Conservation (phyloP, 345 rosid species). For the Microthlaspi erraticum region DNA sequence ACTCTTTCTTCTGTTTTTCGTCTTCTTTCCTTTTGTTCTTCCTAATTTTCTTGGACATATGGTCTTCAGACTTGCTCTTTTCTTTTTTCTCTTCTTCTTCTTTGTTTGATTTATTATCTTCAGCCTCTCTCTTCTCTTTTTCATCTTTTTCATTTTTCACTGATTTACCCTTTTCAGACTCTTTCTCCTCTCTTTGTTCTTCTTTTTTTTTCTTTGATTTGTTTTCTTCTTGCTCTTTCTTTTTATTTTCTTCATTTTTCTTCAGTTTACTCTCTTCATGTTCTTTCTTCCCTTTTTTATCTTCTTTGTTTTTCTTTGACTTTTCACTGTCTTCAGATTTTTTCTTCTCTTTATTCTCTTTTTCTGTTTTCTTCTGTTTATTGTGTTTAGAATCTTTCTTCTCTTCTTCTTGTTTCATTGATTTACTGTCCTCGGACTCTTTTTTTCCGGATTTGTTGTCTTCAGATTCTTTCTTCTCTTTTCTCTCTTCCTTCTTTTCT, state of each 20-base stretch:
- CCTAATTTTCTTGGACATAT: background rate
- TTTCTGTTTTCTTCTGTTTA: background rate
- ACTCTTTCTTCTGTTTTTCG: background rate
- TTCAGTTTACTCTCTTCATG: background rate
- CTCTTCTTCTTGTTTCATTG: background rate
- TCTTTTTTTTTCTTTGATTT: background rate
- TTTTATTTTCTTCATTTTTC: background rate
- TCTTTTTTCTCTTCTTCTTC: background rate
- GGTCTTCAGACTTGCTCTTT: background rate
- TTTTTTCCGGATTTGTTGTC: background rate
- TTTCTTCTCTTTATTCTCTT: background rate
- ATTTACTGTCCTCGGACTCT: background rate
- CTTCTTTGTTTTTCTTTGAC: background rate
- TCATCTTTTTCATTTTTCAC: background rate
- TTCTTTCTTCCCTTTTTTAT: background rate
- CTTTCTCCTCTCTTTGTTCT: background rate
- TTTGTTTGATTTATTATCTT: background rate
- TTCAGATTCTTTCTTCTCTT: background rate
- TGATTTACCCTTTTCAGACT: background rate
- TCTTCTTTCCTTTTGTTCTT: no score
- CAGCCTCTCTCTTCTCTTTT: background rate
- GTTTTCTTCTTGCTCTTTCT: background rate
- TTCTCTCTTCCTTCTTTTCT: background rate
- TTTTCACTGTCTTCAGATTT: background rate
- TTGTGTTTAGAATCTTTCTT: background rate